A percentile compares a stretch with the other conserved stretches of the same genome.
Conservation (phyloP, 2,329 filamentous ascomycete species). For the Fusarium nematophilum region DNA sequence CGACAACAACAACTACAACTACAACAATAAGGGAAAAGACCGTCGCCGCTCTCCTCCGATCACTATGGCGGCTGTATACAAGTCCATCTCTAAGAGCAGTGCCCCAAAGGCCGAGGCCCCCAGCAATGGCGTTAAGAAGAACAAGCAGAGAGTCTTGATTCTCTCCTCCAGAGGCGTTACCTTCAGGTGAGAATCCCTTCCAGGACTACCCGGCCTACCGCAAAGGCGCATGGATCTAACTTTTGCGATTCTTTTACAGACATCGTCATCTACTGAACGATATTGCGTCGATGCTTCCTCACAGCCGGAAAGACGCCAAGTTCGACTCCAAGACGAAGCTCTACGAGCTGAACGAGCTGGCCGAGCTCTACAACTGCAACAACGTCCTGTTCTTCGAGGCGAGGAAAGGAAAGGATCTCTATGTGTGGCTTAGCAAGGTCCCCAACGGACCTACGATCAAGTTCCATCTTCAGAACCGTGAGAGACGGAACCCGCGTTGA, state of each 20-base stretch:
- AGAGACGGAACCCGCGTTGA: slow-evolving; percentile 33
- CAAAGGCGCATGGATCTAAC: slow-evolving; percentile 34
- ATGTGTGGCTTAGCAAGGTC: slow-evolving; percentile 91
- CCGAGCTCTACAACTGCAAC: slow-evolving; percentile 89
- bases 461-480: slow-evolving; percentile 82
- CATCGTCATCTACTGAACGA: slow-evolving; percentile 95
- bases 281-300: slow-evolving; percentile 87
- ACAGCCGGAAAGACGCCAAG: slow-evolving; percentile 94
- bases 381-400: slow-evolving; percentile 96
- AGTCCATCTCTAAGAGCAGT: slow-evolving; percentile 73
- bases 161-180: slow-evolving; percentile 94
- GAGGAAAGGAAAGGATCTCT: slow-evolving; percentile 92
- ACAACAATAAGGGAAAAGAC: slow-evolving; percentile 4
- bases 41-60: slow-evolving; percentile 22
- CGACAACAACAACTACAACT: slow-evolving; percentile 14
- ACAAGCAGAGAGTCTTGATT: slow-evolving; percentile 84
- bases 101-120: slow-evolving; percentile 61
- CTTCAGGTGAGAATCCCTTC: slow-evolving; percentile 69
- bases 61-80: slow-evolving; percentile 77
- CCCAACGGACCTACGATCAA: slow-evolving; percentile 74
- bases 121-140: slow-evolving; percentile 66
- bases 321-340: slow-evolving; percentile 95
- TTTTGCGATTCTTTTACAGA: slow-evolving; percentile 57
- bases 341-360: slow-evolving; percentile 80
- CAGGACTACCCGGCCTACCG: neutral